Evolutionary conservation across 192 early-diverging fungal species (phyloP), one percentile per base, ranked within the genome.

Genomic region (Borealophlyctis nickersoniae): DNA sequence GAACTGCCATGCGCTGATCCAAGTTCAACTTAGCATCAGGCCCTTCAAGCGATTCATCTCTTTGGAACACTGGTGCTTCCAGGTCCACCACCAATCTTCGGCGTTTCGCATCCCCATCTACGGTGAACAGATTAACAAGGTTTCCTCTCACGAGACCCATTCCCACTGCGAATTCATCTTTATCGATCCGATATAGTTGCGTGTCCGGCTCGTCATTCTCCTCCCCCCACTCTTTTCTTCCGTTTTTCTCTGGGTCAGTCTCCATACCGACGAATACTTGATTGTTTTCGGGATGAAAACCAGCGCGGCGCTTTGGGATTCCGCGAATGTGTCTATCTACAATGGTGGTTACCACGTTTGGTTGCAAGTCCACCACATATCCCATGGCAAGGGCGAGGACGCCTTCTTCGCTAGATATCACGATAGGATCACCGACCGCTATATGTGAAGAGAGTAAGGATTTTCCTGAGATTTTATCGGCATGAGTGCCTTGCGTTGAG

Each of bases 41-140:
- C 32, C 52, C 32, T 16, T 22, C 19, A 13, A 5, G 28, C n/a
- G 35, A 27, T 13, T 55, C 49, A 1, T 64, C 49, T 2, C 52
- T 36, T 22, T 60, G 65, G 65, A 92, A 96, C 16, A 52, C 56
- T 2, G 95, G 95, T 16, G 75, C 57, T 3, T 81, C 80, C 56
- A 92, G 51, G 58, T 98, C 92, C 1, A 96, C 90, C n/a, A 98
- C 77, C 58, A 93, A 68, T 24, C 78, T 67, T 27, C 88, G 75
- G n/a, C 81, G 75, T 59, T 79, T 82, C 2, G 65, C 54, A 52
- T 85, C 76, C 0, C 86, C 81, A 28, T 78, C 65, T 1, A 63
- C 49, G 3, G 63, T 67, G 69, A 94, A 86, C 53, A 96, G 60
- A n/a, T 77, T 72, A 29, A 95, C 77, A 16, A 98, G 58, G 58